Conservation (phyloP, 306 rosid genomes). For the Pyrus pyrifolia region DNA sequence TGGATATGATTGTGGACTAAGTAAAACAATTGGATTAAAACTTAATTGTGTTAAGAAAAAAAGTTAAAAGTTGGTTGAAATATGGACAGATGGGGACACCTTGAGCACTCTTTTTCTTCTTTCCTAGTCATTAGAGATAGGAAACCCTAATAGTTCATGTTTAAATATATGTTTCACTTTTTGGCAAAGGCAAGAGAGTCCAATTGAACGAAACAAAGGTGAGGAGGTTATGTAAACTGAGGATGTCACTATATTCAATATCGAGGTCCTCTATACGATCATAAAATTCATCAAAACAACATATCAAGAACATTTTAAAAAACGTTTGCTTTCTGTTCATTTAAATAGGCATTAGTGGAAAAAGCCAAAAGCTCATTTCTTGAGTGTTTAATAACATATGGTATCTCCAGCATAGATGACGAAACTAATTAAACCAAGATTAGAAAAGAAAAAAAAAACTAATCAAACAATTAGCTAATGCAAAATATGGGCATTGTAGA, state of each 20-base stretch:
- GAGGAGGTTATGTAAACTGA: constrained; percentile 6
- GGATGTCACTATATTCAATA: constrained; percentile 4
- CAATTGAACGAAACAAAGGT: constrained; percentile 14
- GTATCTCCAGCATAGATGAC: neutral
- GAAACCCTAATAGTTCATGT: constrained; percentile 2
- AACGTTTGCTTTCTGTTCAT: neutral
- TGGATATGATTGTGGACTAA: constrained; percentile 9
- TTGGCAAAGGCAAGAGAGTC: constrained; percentile 16
- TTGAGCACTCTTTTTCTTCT: constrained; percentile 19
- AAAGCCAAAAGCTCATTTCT: neutral
- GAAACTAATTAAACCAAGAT: neutral
- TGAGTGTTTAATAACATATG: neutral
- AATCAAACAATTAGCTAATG: constrained; percentile 11
- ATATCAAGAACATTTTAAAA: neutral
- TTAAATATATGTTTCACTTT: neutral
- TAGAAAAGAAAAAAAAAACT: constrained; percentile 9
- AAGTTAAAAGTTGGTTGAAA: neutral
- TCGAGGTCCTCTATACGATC: neutral
- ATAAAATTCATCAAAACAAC: neutral
- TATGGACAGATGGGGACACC: constrained; percentile 10
- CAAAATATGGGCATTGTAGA: neutral
- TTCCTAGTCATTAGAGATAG: constrained; percentile 21
- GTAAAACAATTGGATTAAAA: constrained; percentile 19
- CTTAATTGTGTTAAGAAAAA: neutral
- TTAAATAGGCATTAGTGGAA: neutral